Percentiles rank a stretch among this genome's conserved stretches.
Conservation (phyloP, 768 basidiomycete genomes). For the Boletus speciosus region DNA sequence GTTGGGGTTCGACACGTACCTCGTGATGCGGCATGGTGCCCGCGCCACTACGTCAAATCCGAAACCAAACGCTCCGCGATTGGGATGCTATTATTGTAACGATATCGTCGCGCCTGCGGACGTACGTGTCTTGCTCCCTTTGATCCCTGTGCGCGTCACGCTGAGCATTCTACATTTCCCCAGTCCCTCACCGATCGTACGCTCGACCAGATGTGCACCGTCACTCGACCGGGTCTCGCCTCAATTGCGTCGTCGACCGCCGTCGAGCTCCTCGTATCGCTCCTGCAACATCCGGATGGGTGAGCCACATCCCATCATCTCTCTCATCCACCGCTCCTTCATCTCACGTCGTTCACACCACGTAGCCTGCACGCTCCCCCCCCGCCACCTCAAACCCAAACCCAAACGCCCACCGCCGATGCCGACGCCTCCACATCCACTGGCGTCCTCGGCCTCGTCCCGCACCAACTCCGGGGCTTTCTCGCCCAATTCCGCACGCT, state of each 20-base stretch:
- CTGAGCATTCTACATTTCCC: neutral
- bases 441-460: slow-evolving; percentile 80
- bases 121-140: slow-evolving; percentile 43
- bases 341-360: neutral
- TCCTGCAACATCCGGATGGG: slow-evolving; percentile 90
- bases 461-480: slow-evolving; percentile 92
- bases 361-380: slow-evolving; percentile 63
- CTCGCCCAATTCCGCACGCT: slow-evolving; percentile 84
- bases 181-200: slow-evolving; percentile 82
- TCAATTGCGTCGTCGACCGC: slow-evolving; percentile 89
- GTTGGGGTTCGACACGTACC: slow-evolving; percentile 90
- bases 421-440: slow-evolving; percentile 22
- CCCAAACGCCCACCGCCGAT: slow-evolving; percentile 16
- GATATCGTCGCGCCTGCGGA: slow-evolving; percentile 96
- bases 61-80: slow-evolving; percentile 30
- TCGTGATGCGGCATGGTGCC: slow-evolving; percentile 95
- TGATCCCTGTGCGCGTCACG: neutral
- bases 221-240: slow-evolving; percentile 91
- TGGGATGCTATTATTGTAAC: slow-evolving; percentile 98
- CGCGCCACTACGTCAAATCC: slow-evolving; percentile 34
- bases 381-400: slow-evolving; percentile 45
- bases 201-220: slow-evolving; percentile 98
- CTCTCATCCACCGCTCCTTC: no score
- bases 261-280: slow-evolving; percentile 85
- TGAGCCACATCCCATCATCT: slow-evolving; percentile 30